Percentiles rank a stretch among this genome's conserved stretches.
phyloP scores from a whole-genome alignment of 495 filamentous ascomycete genomes.

The Talaromyces proteolyticus region DNA sequence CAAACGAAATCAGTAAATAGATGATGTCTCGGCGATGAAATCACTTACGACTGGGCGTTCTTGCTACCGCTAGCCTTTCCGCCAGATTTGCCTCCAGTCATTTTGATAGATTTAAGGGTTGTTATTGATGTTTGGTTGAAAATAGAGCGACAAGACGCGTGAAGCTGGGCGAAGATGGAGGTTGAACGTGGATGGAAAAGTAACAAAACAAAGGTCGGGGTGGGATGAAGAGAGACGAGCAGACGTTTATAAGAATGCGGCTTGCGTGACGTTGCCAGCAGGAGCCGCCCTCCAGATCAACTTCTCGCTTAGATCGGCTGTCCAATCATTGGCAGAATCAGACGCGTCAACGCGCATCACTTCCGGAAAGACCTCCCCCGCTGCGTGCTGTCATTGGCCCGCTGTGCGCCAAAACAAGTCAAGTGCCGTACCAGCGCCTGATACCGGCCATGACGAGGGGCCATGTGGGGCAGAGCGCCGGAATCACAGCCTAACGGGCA shows the following conservation, averaged over 20 bases:
- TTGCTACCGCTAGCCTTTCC: constrained; percentile 97
- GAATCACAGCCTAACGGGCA: constrained; percentile 12
- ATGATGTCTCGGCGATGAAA: too few relatives aligned
- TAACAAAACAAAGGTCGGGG: constrained; percentile 18
- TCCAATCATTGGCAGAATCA: constrained; percentile 37
- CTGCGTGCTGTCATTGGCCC: background rate
- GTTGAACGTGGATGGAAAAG: constrained; percentile 22
- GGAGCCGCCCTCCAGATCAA: constrained; percentile 40
- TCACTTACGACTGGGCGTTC: constrained; percentile 91
- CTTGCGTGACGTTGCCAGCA: constrained; percentile 35
- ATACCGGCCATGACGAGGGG: constrained; percentile 15
- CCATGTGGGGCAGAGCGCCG: constrained; percentile 21
- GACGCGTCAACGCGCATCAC: constrained; percentile 9
- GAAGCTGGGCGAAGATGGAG: constrained; percentile 12
- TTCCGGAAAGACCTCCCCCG: background rate
- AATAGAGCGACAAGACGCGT: constrained; percentile 14
- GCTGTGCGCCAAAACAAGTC: constrained; percentile 18
- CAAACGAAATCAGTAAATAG: constrained; percentile 11
- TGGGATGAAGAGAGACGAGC: constrained; percentile 20
- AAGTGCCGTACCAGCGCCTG: constrained; percentile 19
- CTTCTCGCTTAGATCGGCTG: constrained; percentile 41
- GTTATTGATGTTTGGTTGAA: constrained; percentile 19
- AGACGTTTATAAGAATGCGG: constrained; percentile 42
- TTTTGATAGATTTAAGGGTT: constrained; percentile 65
- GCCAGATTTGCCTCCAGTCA: constrained; percentile 98